These are phyloP conservation scores for Spatholobus suberectus DNA, from an alignment of 306 rosid genomes.

Conservation along the genomic window DNA sequence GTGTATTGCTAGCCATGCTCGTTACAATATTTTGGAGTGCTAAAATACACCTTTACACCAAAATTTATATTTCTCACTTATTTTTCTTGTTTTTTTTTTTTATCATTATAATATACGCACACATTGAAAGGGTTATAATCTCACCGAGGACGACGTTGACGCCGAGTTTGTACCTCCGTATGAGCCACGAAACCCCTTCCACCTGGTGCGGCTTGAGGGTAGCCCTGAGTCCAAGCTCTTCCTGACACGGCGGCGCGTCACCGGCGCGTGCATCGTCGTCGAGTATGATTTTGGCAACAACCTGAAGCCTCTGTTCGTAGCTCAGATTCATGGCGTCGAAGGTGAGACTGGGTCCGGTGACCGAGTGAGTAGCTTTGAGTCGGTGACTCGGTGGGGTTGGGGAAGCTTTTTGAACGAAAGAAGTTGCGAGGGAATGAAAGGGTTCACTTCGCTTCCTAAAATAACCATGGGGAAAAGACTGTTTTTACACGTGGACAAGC, in stretches of 20 bases:
- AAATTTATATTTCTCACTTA: background rate
- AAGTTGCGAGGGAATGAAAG: slow-evolving; percentile 40
- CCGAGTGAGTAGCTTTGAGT: slow-evolving; percentile 2
- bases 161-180: slow-evolving; percentile 77
- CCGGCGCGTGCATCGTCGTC: slow-evolving; percentile 47
- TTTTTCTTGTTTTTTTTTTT: background rate
- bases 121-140: background rate
- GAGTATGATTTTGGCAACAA: slow-evolving; percentile 58
- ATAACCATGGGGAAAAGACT: background rate
- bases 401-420: slow-evolving; percentile 28
- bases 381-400: background rate
- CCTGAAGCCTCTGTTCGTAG: slow-evolving; percentile 71
- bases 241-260: slow-evolving; percentile 36
- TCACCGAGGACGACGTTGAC: slow-evolving; percentile 91
- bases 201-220: slow-evolving; percentile 84
- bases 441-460: background rate
- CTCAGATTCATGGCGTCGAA: slow-evolving; percentile 44
- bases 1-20: background rate
- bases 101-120: background rate
- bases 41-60: background rate
- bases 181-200: slow-evolving; percentile 91
- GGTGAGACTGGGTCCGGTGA: background rate
- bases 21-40: background rate
- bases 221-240: slow-evolving; percentile 71
- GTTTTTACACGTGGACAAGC: background rate